Base-by-base conservation (phyloP, 2,329 filamentous ascomycete genomes). In the Ophiostoma ulmi region DNA sequence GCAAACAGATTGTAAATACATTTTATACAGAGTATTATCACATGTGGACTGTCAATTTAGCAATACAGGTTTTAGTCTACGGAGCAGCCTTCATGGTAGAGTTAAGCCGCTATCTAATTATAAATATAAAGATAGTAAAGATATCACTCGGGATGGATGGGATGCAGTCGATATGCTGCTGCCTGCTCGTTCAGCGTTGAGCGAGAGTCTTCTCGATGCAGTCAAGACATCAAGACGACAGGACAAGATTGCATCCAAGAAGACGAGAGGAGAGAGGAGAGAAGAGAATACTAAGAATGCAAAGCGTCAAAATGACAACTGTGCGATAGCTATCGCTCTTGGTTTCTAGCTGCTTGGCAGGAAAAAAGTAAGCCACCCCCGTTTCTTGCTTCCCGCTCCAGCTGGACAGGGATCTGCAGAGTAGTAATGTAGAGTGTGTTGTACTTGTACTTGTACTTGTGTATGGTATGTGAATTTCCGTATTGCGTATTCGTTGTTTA, bases 401-500 rank as follows among this genome's bases (percentile, higher is more conserved):
- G 63, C 63, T 65, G 63, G 36, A 65, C 63, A 65, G 36, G 55
- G 63, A 65, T 65, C 63, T 65, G 10, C 63, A 39, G 7, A 39
- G 36, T 17, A 22, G 36, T 22, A n/a, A 38, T 61, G 26, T 48
- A 13, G 52, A 5, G 55, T 41, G 17, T 39, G 17, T 22, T 36
- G 35, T 65, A 31, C 55, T 5, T 14, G 26, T 63, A 14, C 26
- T 63, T 35, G 2, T 63, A 61, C 55, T 26, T n/a, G 52, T 44
- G 1, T 61, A 26, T 55, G 48, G 48, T 22, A 58, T 26, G n/a
- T 8, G n/a, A 13, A 58, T 26, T 13, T 58, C 7, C 8, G 52
- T 58, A 26, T 58, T 20, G 41, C 41, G 41, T 44, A 44, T 44
- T 44, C 38, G 38, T 48, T 5, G 14, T 48, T 20, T 6, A 5